Base-by-base conservation (phyloP, 2,329 filamentous ascomycete species). In the Penicillium crustosum region DNA sequence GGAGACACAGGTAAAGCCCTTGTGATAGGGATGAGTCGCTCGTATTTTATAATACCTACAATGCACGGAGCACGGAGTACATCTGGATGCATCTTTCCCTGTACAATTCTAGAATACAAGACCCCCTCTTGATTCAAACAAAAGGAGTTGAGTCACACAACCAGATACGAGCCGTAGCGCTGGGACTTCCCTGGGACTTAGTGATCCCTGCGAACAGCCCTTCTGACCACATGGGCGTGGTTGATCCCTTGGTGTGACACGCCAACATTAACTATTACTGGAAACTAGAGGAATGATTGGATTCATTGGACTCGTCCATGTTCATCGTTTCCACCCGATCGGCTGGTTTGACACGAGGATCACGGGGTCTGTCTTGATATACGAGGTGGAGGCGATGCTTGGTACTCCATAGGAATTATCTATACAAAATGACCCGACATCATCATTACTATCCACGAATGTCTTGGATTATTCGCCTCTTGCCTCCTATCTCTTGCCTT, bases 211-310 rank as follows among this genome's bases (percentile, higher is more conserved):
- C 49, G 21, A 53, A 48, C n/a, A 35, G 21, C n/a, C 45, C 45
- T 41, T 60, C 53, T 45, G 48, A 50, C 61, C 59, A 63, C 59
- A 63, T 61, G 61, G 61, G 39, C 45, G 45, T 47, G 58, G 31
- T 35, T 25, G 29, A 49, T 42, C 23, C 53, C n/a, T 42, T 43
- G 35, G 31, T 52, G 41, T 52, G 41, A 56, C 33, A 43, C 31
- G 48, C 53, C 48, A 45, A 29, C 49, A 53, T 35, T 38, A 44
- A 36, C 38, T 36, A 29, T 23, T 31, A 42, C 29, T 42, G 53
- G 53, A 44, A 49, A 49, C 27, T 21, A 50, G 2, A 12, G 31
- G 13, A 23, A 8, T 19, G 0, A 15, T 31, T 42, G 23, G 4
- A 9, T 17, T 21, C 10, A 31, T 47, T 23, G 44, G 19, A 17